phyloP scores from a whole-genome alignment of 2,329 filamentous ascomycete genomes.

The Xylaria arbuscula region DNA sequence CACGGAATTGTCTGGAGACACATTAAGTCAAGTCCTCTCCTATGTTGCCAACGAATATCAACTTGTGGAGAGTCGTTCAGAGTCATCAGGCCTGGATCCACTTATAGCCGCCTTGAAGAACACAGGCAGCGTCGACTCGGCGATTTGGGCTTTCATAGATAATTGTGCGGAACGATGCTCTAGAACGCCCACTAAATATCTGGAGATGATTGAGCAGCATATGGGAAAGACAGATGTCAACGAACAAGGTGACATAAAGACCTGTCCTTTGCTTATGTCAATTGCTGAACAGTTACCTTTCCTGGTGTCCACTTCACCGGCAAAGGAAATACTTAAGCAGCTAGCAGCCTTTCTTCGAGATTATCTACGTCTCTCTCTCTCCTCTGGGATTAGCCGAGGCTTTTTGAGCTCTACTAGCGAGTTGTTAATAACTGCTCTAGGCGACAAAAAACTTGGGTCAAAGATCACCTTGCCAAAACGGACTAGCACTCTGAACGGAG shows the following conservation, averaged over 20 bases:
- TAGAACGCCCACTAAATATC: constrained; percentile 82
- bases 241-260: constrained; percentile 47
- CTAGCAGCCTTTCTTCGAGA: constrained; percentile 69
- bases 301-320: constrained; percentile 61
- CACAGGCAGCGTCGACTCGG: constrained; percentile 44
- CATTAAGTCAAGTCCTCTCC: constrained; percentile 66
- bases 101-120: constrained; percentile 57
- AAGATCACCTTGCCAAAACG: constrained; percentile 44
- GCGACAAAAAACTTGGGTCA: constrained; percentile 53
- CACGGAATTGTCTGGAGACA: constrained; percentile 59
- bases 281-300: constrained; percentile 84
- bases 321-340: constrained; percentile 55
- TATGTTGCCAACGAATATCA: constrained; percentile 73
- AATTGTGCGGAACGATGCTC: constrained; percentile 83
- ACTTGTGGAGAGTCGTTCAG: constrained; percentile 65
- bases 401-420: constrained; percentile 59
- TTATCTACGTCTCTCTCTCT: constrained; percentile 66
- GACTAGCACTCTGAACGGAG: constrained; percentile 14
- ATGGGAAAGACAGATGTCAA: constrained; percentile 46
- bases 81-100: constrained; percentile 58
- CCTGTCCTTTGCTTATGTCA: constrained; percentile 74
- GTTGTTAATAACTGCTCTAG: constrained; percentile 53
- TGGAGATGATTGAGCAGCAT: constrained; percentile 69
- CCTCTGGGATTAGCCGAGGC: constrained; percentile 61
- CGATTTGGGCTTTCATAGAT: constrained; percentile 78